phyloP scores from a whole-genome alignment of 2,329 filamentous ascomycete species.

The Piedraia hortae region DNA sequence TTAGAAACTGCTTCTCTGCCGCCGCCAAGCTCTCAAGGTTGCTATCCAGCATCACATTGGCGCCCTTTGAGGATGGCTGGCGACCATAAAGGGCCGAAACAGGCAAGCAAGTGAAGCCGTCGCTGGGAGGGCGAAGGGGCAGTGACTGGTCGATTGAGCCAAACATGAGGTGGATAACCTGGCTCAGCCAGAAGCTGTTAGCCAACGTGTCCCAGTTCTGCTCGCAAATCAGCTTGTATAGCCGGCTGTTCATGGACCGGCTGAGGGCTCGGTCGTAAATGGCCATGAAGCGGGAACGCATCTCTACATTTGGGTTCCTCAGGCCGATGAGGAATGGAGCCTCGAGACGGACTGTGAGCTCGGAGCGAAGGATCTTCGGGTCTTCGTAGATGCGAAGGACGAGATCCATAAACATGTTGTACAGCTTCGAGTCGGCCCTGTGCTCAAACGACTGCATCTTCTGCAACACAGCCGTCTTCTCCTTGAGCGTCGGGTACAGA shows the following conservation, averaged over 20 bases:
- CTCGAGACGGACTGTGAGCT: constrained; percentile 89
- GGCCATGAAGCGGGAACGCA: constrained; percentile 87
- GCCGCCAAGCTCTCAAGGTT: constrained; percentile 55
- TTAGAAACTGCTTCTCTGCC: constrained; percentile 56
- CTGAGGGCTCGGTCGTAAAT: constrained; percentile 91
- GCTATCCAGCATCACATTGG: constrained; percentile 48
- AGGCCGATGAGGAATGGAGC: constrained; percentile 94
- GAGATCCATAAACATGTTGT: constrained; percentile 80
- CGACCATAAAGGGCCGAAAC: constrained; percentile 55
- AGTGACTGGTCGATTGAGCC: constrained; percentile 69
- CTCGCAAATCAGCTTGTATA: constrained; percentile 66
- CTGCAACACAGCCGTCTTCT: constrained; percentile 94
- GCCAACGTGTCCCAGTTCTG: constrained; percentile 94
- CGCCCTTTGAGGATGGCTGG: constrained; percentile 21
- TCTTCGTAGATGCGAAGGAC: constrained; percentile 98
- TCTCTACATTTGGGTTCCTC: constrained; percentile 73
- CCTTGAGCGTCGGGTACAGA: constrained; percentile 88
- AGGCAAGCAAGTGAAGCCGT: constrained; percentile 59
- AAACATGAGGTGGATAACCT: constrained; percentile 78
- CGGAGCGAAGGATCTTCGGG: constrained; percentile 76
- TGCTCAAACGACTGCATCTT: constrained; percentile 96
- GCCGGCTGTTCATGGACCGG: constrained; percentile 65
- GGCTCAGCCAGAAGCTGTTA: constrained; percentile 90
- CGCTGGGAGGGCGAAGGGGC: constrained; percentile 47
- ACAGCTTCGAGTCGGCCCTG: constrained; percentile 51